Evolutionary conservation across 2,329 filamentous ascomycete species (phyloP), one percentile per base, ranked within the genome.

Genomic region (Scedosporium apiospermum): DNA sequence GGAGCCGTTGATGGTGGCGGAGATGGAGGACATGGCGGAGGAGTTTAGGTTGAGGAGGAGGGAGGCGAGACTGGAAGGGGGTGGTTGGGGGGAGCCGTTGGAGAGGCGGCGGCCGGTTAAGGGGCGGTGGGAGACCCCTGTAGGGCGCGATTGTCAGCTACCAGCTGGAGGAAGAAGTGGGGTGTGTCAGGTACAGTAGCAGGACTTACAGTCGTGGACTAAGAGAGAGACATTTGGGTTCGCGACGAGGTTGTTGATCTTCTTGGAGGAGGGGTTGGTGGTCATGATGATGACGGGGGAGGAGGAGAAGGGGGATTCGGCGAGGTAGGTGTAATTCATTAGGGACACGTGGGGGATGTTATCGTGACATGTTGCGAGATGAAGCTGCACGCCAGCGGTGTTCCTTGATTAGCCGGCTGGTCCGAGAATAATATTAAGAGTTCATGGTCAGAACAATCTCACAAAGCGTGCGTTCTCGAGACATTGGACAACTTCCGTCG

Each of bases 241-340:
- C 42, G 83, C 80, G 65, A 88, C 77, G 12, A 98, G 85, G 73
- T 97, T 96, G 68, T 86, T 83, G 34, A 87, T 91, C 77, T 93
- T 95, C 68, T 87, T 88, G 42, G 88, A 91, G 63, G 86, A 84
- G 1, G 88, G 86, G 68, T 91, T 91, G 57, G 89, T 96, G 63
- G 95, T 98, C 89, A 93, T 93, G 80, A 98, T 89, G 71, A 98
- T 96, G 66, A 92, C 89, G n/a, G 91, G 88, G n/a, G 78, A 76
- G 60, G 82, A 71, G 46, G 84, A 82, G 74, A 86, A 88, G 46
- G 86, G 87, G 16, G 89, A 90, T 5, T 82, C 86, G 46, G 92
- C 89, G 23, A 99, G 88, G 77, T 97, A 98, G 71, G 95, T 98
- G 80, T 98, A 98, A 80, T 96, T 97, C 95, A 99, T 99, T 67